Evolutionary conservation across 148 eudicot genomes (phyloP), one percentile per base, ranked within the genome.

Genomic region (Dysphania ambrosioides): DNA sequence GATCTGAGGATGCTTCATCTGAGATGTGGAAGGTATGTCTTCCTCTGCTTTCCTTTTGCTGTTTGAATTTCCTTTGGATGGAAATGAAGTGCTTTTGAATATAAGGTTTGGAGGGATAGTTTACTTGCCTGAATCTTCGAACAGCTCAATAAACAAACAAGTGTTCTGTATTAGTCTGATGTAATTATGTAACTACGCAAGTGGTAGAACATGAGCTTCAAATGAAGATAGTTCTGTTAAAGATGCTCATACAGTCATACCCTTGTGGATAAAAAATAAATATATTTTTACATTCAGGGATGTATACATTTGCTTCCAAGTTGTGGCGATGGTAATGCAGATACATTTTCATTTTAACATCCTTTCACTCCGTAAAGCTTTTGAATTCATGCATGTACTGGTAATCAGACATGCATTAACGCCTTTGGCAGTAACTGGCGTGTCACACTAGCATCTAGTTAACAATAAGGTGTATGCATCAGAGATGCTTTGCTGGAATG

Each of bases 21-120:
- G 98, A 94, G 84, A 87, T 83, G 90, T 75, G 92, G 95, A 94
- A 94, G 98, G 98, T 94, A 88, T 51, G 67, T 63, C 27, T 51
- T 78, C 16, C n/a, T n/a, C n/a, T n/a, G n/a, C n/a, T n/a, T n/a
- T n/a, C n/a, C 72, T 75, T 18, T n/a, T 36, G 40, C 44, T 30
- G 59, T 16, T 21, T 64, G n/a, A n/a, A n/a, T n/a, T n/a, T n/a
- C n/a, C n/a, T n/a, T n/a, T n/a, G n/a, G n/a, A n/a, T n/a, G n/a
- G n/a, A n/a, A n/a, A n/a, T n/a, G 26, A 13, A 69, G 36, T 7
- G 5, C 26, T 5, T 42, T 9, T 9, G 23, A 21, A 26, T 35
- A 36, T 31, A 8, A 63, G 27, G 59, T 26, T 29, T n/a, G n/a
- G n/a, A n/a, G n/a, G n/a, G n/a, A 1, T 53, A 1, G 6, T 53